Conservation (phyloP, 208 protist genomes). For the Crithidia mellificae region DNA sequence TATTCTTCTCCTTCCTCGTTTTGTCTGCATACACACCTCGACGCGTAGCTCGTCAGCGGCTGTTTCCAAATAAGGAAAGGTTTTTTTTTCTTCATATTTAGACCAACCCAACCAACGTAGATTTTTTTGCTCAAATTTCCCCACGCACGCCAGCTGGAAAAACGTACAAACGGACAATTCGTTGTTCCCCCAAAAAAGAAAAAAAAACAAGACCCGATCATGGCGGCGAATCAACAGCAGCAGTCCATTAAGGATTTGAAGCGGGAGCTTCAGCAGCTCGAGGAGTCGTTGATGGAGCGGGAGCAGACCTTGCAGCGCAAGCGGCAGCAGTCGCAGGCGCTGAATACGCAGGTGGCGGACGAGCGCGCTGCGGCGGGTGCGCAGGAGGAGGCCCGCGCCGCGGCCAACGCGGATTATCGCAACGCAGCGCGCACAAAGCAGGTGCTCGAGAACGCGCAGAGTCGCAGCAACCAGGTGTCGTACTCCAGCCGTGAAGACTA, state of each 20-base stretch:
- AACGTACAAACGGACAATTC: no score
- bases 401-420: slow-evolving; percentile 23
- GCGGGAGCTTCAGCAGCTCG: slow-evolving; percentile 45
- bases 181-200: no score
- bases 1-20: no score
- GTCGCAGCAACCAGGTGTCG: slow-evolving; percentile 7
- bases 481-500: slow-evolving; percentile 58
- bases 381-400: slow-evolving; percentile 14
- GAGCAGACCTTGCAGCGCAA: slow-evolving; percentile 25
- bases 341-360: slow-evolving; percentile 21
- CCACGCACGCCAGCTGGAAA: no score
- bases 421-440: slow-evolving; percentile 36
- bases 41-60: no score
- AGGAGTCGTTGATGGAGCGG: slow-evolving; percentile 38
- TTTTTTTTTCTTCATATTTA: no score
- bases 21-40: no score
- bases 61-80: no score
- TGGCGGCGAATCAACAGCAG: slow-evolving; percentile 26
- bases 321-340: slow-evolving; percentile 15
- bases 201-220: not conserved
- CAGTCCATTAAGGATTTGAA: slow-evolving; percentile 45
- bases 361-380: not conserved
- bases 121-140: no score
- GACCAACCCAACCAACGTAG: no score
- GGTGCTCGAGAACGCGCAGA: slow-evolving; percentile 41